These are phyloP conservation scores for Apostasia shenzhenica DNA, from an alignment of 106 monocot species.

Conservation along the genomic window DNA sequence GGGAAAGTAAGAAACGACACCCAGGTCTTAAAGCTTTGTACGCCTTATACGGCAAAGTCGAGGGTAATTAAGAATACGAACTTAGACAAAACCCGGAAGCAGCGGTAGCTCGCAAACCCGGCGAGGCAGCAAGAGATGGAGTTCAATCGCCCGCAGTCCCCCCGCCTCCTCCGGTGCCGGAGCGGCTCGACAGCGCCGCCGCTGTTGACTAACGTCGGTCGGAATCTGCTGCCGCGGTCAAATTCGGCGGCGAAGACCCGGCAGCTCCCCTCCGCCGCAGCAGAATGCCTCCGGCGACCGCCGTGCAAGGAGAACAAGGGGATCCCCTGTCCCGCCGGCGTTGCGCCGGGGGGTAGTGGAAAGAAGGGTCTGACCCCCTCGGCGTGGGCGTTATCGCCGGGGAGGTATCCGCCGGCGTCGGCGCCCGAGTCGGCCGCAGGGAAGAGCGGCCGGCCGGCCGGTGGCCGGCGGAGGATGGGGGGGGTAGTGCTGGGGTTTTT, in stretches of 20 bases:
- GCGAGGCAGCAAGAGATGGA: not conserved
- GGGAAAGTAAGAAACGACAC: too few species aligned
- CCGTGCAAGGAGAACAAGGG: slow-evolving; percentile 1
- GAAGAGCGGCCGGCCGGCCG: slow-evolving; percentile 16
- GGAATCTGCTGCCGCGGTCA: not conserved
- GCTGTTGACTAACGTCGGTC: not conserved
- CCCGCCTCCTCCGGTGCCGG: not conserved
- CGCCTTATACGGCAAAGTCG: too few species aligned
- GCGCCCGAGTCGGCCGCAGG: not conserved
- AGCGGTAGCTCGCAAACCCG: not conserved
- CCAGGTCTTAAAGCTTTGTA: too few species aligned
- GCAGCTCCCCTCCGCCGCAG: not conserved
- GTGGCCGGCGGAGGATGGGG: not conserved
- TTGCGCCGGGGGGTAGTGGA: not conserved
- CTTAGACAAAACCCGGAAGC: not conserved
- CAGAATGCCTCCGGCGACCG: not conserved
- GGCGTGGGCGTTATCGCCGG: slow-evolving; percentile 54
- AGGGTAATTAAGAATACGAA: not conserved
- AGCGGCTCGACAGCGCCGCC: not conserved
- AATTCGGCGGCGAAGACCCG: not conserved
- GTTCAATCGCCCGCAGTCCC: not conserved
- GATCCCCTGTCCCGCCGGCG: not conserved
- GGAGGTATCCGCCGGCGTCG: slow-evolving; percentile 10
- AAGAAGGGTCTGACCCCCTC: slow-evolving; percentile 12
- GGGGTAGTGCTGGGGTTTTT: slow-evolving; percentile 24